A percentile compares a stretch with the other conserved stretches of the same genome.
Evolutionary conservation across 768 basidiomycete genomes (phyloP).

Genomic region (Lactarius sp.): DNA sequence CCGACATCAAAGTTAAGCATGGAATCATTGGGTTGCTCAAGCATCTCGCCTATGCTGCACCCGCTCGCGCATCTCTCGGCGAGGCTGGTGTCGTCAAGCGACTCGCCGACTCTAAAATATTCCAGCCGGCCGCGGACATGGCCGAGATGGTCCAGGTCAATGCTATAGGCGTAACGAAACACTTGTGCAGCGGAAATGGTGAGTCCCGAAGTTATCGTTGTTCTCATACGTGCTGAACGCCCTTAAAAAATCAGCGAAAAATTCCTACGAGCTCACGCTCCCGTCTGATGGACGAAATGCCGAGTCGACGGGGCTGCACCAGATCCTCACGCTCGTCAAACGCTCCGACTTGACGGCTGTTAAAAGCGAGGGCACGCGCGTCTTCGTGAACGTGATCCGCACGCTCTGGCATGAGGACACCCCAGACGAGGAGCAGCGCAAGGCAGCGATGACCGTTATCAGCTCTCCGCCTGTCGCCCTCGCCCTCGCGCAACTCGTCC

Average conservation of each 20-base stretch:
- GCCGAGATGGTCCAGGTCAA: constrained; percentile 83
- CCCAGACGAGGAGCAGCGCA: constrained; percentile 44
- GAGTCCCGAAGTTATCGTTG: constrained; percentile 28
- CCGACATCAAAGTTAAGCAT: constrained; percentile 83
- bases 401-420: constrained; percentile 62
- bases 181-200: constrained; percentile 78
- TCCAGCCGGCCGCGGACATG: constrained; percentile 71
- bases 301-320: constrained; percentile 50
- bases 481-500: constrained; percentile 65
- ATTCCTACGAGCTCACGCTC: constrained; percentile 48
- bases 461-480: constrained; percentile 51
- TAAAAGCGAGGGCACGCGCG: constrained; percentile 85
- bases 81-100: constrained; percentile 58
- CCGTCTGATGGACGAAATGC: constrained; percentile 34
- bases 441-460: constrained; percentile 49
- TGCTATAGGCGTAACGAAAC: constrained; percentile 85
- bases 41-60: constrained; percentile 64
- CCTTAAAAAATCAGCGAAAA: constrained; percentile 35
- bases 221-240: background rate
- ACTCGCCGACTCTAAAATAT: constrained; percentile 60
- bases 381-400: constrained; percentile 81
- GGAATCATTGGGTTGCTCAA: constrained; percentile 83
- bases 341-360: constrained; percentile 79
- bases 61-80: constrained; percentile 56
- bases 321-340: constrained; percentile 67